Percentiles rank a stretch among this genome's conserved stretches.
These are phyloP conservation scores for Clitopilus passeckerianus DNA, from an alignment of 768 basidiomycete genomes.

Conservation along the genomic window DNA sequence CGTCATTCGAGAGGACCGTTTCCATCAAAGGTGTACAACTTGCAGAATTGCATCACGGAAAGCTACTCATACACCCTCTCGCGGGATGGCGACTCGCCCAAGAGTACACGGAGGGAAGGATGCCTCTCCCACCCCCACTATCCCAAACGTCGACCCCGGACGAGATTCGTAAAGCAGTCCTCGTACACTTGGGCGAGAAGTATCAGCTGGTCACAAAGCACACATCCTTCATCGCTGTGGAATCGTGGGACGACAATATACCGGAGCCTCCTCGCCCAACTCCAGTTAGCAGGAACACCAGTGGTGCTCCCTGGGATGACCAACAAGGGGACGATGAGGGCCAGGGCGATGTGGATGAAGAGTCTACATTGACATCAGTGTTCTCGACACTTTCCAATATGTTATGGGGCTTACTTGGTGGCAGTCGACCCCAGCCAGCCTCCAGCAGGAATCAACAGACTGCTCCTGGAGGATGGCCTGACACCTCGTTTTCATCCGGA, in stretches of 20 bases:
- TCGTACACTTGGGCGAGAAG: slow-evolving; percentile 42
- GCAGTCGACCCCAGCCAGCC: background rate
- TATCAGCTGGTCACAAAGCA: slow-evolving; percentile 48
- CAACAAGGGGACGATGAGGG: background rate
- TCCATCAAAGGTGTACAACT: slow-evolving; percentile 25
- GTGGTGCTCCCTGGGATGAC: background rate
- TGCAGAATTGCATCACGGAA: slow-evolving; percentile 24
- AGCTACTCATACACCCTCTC: slow-evolving; percentile 45
- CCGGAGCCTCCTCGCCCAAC: background rate
- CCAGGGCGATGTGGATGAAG: background rate
- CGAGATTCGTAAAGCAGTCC: slow-evolving; percentile 35
- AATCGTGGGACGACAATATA: slow-evolving; percentile 23
- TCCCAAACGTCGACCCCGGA: slow-evolving; percentile 20
- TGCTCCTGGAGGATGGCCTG: slow-evolving; percentile 17
- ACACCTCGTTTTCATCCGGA: slow-evolving; percentile 6
- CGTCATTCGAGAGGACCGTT: slow-evolving; percentile 22
- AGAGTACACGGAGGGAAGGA: slow-evolving; percentile 34
- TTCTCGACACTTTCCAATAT: background rate
- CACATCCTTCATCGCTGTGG: slow-evolving; percentile 56
- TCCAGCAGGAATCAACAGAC: background rate
- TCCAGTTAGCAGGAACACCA: background rate
- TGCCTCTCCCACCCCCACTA: slow-evolving; percentile 24
- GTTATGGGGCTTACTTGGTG: background rate
- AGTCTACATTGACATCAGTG: background rate
- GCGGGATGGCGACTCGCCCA: slow-evolving; percentile 52